Percentiles rank a stretch among this genome's conserved stretches.
Conservation (phyloP, 169 alveolate genomes). For the Plasmodium vivax region DNA sequence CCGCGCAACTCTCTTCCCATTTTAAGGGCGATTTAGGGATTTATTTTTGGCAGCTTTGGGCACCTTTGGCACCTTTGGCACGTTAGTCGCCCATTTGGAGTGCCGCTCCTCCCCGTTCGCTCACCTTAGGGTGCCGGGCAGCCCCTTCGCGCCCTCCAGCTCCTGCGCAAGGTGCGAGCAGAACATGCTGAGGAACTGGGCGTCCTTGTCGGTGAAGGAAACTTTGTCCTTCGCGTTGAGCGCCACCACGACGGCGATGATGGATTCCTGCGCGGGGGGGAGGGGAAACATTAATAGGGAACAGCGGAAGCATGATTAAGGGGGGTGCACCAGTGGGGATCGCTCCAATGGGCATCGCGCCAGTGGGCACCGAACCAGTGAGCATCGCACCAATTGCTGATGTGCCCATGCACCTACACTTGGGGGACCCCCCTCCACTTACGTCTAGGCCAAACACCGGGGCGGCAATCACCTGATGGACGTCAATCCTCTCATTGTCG, state of each 20-base stretch:
- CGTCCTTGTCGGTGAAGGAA: conserved; percentile 30
- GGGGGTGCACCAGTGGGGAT: neutral
- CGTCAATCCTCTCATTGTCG: conserved; percentile 5
- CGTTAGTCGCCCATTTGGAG: neutral
- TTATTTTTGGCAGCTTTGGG: neutral
- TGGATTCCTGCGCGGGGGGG: conserved; percentile 42
- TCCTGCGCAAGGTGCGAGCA: conserved; percentile 43
- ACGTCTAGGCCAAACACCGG: conserved; percentile 45
- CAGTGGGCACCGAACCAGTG: no score
- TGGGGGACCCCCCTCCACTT: neutral
- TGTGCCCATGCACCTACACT: neutral
- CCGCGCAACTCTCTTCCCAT: neutral
- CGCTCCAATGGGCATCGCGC: no score
- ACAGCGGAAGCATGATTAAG: neutral
- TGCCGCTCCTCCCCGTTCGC: neutral
- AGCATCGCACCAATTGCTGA: neutral
- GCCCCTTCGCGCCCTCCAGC: conserved; percentile 2
- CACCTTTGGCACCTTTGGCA: neutral
- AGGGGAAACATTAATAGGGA: neutral
- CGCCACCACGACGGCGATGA: conserved; percentile 18
- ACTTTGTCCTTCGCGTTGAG: conserved; percentile 12
- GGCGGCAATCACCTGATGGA: conserved; percentile 18
- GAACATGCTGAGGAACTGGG: conserved; percentile 20
- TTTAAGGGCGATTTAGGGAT: neutral
- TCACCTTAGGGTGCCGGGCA: conserved; percentile 12